phyloP scores from a whole-genome alignment of 2,329 filamentous ascomycete species.

The Epichloe bromicola region DNA sequence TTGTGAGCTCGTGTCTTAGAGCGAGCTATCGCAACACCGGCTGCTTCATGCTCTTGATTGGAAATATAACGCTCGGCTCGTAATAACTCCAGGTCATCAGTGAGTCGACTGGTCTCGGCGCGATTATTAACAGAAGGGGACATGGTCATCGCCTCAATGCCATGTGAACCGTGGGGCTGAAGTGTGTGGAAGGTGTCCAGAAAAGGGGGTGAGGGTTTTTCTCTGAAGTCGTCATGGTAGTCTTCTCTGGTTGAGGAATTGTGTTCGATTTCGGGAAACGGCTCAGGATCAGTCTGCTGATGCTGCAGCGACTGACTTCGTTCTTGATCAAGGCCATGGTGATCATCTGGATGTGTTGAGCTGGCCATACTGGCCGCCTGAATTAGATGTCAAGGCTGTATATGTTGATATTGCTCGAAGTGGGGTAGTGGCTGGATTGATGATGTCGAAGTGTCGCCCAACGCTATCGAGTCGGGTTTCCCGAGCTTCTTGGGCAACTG shows the following conservation, averaged over 20 bases:
- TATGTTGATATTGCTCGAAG: background rate
- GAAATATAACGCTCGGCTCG: constrained; percentile 34
- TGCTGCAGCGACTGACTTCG: constrained; percentile 2
- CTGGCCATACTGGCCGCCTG: constrained; percentile 4
- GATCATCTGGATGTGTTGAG: background rate
- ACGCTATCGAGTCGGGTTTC: background rate
- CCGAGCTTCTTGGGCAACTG: background rate
- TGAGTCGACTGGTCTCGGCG: constrained; percentile 25
- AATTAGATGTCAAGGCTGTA: background rate
- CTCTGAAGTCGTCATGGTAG: constrained; percentile 9
- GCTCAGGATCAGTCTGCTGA: background rate
- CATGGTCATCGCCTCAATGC: constrained; percentile 8
- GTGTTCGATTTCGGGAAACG: constrained; percentile 1
- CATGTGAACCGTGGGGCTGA: constrained; percentile 12
- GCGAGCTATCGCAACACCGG: constrained; percentile 8
- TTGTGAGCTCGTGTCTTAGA: constrained; percentile 21
- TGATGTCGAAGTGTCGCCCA: no score
- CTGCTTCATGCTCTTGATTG: constrained; percentile 25
- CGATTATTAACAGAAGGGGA: constrained; percentile 17
- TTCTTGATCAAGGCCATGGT: background rate
- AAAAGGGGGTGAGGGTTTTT: constrained; percentile 14
- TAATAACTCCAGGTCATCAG: constrained; percentile 36
- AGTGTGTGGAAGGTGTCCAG: constrained; percentile 19
- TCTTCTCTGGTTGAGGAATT: background rate
- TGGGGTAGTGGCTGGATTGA: background rate